Evolutionary conservation across 768 basidiomycete species (phyloP).

Genomic region (Lactarius akahatsu): DNA sequence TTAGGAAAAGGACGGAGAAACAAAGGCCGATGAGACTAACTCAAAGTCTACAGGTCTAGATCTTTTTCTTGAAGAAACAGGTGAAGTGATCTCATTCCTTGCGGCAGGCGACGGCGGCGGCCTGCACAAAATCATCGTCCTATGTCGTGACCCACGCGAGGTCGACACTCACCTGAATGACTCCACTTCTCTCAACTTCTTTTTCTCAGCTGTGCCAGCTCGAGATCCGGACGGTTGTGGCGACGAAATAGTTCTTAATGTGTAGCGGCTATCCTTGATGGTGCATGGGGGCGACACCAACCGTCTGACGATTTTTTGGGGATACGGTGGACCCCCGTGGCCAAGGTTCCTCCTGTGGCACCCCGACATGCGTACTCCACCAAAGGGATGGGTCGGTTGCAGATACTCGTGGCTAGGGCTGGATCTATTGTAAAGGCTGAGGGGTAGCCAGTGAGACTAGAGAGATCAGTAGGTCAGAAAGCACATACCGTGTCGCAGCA

Average conservation of each 20-base stretch:
- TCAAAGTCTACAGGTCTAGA: constrained; percentile 1
- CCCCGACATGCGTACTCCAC: constrained; percentile 1
- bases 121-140: constrained; percentile 1
- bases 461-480: neutral
- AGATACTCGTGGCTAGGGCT: constrained; percentile 7
- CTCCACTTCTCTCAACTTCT: constrained; percentile 21
- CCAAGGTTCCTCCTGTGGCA: constrained; percentile 11
- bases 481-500: constrained; percentile 21
- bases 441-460: neutral
- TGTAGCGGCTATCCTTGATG: neutral
- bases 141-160: too few species aligned
- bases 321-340: constrained; percentile 5
- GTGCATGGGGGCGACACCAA: neutral
- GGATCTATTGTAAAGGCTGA: neutral
- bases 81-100: constrained; percentile 10
- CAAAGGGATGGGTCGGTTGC: neutral
- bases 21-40: constrained; percentile 11
- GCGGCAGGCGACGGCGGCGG: neutral
- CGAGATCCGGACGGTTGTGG: constrained; percentile 7
- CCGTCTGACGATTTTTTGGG: constrained; percentile 6
- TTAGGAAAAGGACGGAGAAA: neutral
- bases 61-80: constrained; percentile 18
- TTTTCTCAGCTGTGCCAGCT: constrained; percentile 11
- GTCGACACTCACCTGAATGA: constrained; percentile 10
- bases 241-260: constrained; percentile 1